Base-by-base conservation (phyloP, 441 rosid genomes). In the Rhodomyrtus psidioides region DNA sequence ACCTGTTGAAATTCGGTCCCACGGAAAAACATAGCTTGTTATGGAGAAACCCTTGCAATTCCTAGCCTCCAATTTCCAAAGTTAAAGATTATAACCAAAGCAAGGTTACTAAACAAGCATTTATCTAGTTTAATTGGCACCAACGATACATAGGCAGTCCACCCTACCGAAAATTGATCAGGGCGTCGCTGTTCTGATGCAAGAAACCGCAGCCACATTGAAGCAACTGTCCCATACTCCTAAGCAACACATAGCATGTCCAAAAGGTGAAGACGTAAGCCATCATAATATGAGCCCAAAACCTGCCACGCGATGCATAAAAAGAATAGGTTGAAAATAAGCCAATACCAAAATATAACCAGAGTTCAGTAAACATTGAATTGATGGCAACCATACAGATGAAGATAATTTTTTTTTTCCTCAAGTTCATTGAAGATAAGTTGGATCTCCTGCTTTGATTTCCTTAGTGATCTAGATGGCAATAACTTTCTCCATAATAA, bases 221-320 rank as follows among this genome's bases (percentile, higher is more conserved):
- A 84, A 86, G 98, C 94, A 87, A 98, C 93, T 44, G 53, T 91
- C 88, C 88, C 98, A 83, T 96, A 98, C 93, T 98, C 99, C 85
- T 95, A 82, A 89, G 86, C 87, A 98, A 89, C 87, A 95, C 92
- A 88, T 90, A 96, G 90, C 93, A 94, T 51, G 98, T 95, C 99
- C 99, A 96, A 54, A 95, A 93, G 55, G 99, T 96, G 82, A 98
- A 92, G 82, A 93, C 96, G 87, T 96, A 96, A 55, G 96, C 98
- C 98, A 94, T 91, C 87, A 94, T 75, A 76, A 95, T 89, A 89
- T 96, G 99, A 30, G 96, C 74, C 96, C 95, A 95, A 88, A 94
- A 93, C 90, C 99, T 95, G 93, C 83, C 49, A 39, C 49, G 1
- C 0, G 49, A 1, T 21, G 79, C n/a, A 39, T 19, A 1, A 70